Conservation (phyloP, 352 stramenopile species). For the Pythium angustatum region DNA sequence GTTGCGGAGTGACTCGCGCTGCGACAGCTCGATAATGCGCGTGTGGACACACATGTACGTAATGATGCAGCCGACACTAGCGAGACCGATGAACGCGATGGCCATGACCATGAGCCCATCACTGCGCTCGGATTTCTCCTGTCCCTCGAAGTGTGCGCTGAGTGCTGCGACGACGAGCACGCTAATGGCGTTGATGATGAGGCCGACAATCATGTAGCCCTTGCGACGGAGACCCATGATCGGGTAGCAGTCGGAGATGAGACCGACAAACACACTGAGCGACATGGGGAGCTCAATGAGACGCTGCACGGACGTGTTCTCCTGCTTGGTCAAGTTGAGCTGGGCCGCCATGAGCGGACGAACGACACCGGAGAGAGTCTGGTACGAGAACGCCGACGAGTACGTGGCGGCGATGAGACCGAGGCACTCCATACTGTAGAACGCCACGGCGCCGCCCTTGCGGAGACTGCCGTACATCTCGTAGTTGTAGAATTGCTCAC, state of each 20-base stretch:
- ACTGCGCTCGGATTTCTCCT: conserved; percentile 31
- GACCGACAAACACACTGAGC: conserved; percentile 88
- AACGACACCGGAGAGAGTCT: conserved; percentile 48
- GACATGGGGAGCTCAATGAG: conserved; percentile 85
- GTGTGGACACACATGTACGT: conserved; percentile 67
- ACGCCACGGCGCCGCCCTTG: conserved; percentile 57
- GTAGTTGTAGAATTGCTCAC: conserved; percentile 76
- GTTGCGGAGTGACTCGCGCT: conserved; percentile 58
- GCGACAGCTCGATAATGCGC: conserved; percentile 62
- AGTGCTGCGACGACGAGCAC: conserved; percentile 59
- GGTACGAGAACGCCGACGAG: conserved; percentile 71
- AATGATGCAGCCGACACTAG: conserved; percentile 66
- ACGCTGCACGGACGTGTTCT: conserved; percentile 51
- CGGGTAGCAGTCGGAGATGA: conserved; percentile 90
- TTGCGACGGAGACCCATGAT: conserved; percentile 90
- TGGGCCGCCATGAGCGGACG: conserved; percentile 61
- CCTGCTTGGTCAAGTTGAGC: conserved; percentile 40
- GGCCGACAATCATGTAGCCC: conserved; percentile 90
- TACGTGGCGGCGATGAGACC: conserved; percentile 65
- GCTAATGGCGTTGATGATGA: conserved; percentile 57
- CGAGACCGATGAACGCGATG: conserved; percentile 43
- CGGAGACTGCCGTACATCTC: conserved; percentile 69
- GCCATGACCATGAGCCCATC: conserved; percentile 37
- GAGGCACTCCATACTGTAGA: conserved; percentile 60
- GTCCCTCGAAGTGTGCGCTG: conserved; percentile 47